phyloP scores from a whole-genome alignment of 2,329 filamentous ascomycete species.

The Exophiala sp. region DNA sequence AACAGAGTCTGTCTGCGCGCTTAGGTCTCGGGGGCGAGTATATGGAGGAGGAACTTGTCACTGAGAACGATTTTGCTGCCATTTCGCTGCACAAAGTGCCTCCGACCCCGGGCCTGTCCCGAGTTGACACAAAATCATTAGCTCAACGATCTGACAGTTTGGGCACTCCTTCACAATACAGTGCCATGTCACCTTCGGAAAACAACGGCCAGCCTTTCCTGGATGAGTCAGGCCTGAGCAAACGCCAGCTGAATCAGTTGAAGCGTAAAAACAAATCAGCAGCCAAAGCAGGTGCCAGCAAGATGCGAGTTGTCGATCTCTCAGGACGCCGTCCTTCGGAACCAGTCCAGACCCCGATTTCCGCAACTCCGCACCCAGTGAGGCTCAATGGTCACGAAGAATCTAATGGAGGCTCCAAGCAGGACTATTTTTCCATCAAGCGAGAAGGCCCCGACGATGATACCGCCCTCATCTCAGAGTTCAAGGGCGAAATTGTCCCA shows the following conservation, averaged over 20 bases:
- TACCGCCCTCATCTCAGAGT: constrained; percentile 86
- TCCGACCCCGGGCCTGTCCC: constrained; percentile 40
- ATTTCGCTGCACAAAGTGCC: constrained; percentile 41
- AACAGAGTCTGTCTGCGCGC: constrained; percentile 75
- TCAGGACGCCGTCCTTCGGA: constrained; percentile 62
- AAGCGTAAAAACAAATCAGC: constrained; percentile 92
- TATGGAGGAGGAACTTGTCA: constrained; percentile 75
- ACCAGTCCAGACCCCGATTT: constrained; percentile 48
- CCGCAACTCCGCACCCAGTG: constrained; percentile 50
- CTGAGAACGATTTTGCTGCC: constrained; percentile 55
- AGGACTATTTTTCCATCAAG: constrained; percentile 88
- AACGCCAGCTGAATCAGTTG: constrained; percentile 86
- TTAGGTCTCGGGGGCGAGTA: constrained; percentile 79
- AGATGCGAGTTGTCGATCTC: constrained; percentile 83
- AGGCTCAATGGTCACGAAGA: constrained; percentile 56
- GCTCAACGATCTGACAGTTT: constrained; percentile 42
- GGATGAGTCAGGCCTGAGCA: constrained; percentile 72
- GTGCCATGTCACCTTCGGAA: constrained; percentile 46
- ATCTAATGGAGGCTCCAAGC: constrained; percentile 56
- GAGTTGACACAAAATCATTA: constrained; percentile 45
- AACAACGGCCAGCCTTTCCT: constrained; percentile 36
- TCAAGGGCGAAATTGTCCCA: constrained; percentile 74
- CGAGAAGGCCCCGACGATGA: constrained; percentile 77
- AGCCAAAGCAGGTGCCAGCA: constrained; percentile 80
- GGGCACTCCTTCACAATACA: constrained; percentile 37